Base-by-base conservation (phyloP, 2,329 filamentous ascomycete genomes). In the Diatrype stigma region DNA sequence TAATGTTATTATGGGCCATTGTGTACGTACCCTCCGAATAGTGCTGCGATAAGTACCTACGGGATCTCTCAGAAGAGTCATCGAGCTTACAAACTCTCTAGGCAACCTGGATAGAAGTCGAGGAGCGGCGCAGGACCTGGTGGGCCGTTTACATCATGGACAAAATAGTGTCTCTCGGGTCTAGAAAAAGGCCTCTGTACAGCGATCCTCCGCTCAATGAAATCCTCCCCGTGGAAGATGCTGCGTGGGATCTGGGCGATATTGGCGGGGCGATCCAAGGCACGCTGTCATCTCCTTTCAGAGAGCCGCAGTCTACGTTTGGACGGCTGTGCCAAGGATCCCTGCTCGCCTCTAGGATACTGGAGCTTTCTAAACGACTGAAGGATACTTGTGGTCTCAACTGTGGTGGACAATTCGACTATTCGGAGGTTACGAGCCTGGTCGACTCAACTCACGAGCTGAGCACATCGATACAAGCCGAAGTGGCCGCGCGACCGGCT, bases 131-230 rank as follows among this genome's bases (percentile, higher is more conserved):
- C 22, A 59, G 76, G 42, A 69, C 72, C 0, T 78, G 74, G 75
- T 79, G 77, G 76, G 72, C 65, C 30, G 70, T 77, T 11, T 68
- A 76, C 47, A 62, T 77, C 17, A 62, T 77, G 6, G 76, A 79
- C 52, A 68, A 72, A 51, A 44, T 58, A 22, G 52, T 68, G 8
- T 63, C 58, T 12, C 45, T 68, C 7, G 65, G 67, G 11, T 55
- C 55, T 6, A 57, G 63, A 16, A 54, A 60, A 49, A 63, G 73
- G 0, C 67, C 70, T 1, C 64, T 67, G n/a, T 66, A 70, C 48
- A 71, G 74, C 53, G 56, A 58, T 10, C 65, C 66, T 16, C 75
- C 51, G 8, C 34, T 48, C 1, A 54, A 54, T 21, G 60, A 65
- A 14, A 49, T 61, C 46, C 64, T 73, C 0, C 70, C 71, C 1